A percentile compares a stretch with the other conserved stretches of the same genome.
These are phyloP conservation scores for Sodiomyces alkalinus DNA, from an alignment of 2,329 filamentous ascomycete genomes.

Conservation along the genomic window DNA sequence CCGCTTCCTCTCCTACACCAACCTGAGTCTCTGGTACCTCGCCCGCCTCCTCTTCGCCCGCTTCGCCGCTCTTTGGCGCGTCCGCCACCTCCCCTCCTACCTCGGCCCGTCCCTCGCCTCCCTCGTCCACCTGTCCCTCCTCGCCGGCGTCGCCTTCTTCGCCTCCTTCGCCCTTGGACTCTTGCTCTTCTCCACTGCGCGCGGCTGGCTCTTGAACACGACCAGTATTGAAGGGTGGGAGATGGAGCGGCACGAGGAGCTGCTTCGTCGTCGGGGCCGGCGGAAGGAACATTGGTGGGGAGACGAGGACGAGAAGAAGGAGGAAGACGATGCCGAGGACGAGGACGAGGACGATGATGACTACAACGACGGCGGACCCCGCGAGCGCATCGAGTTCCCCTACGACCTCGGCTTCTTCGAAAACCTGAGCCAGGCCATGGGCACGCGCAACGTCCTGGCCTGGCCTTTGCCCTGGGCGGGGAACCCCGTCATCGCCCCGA, in stretches of 20 bases:
- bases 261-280: constrained; percentile 30
- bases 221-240: constrained; percentile 78
- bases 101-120: constrained; percentile 49
- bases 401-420: constrained; percentile 64
- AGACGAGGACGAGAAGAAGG: constrained; percentile 17
- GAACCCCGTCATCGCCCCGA: constrained; percentile 23
- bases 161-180: constrained; percentile 48
- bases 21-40: constrained; percentile 47
- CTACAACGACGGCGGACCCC: constrained; percentile 26
- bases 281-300: constrained; percentile 28
- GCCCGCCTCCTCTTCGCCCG: constrained; percentile 45
- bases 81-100: constrained; percentile 56
- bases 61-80: constrained; percentile 43
- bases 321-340: constrained; percentile 20
- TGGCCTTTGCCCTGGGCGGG: constrained; percentile 58
- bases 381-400: constrained; percentile 57
- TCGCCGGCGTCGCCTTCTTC: constrained; percentile 41
- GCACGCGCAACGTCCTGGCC: constrained; percentile 43
- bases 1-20: constrained; percentile 60
- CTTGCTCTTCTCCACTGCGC: constrained; percentile 46
- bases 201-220: constrained; percentile 49
- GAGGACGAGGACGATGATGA: constrained; percentile 10
- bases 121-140: constrained; percentile 44
- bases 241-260: constrained; percentile 44
- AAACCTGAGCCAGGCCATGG: constrained; percentile 67